Evolutionary conservation across 805 yeast species (phyloP).

Genomic region (Priceomyces castillae): DNA sequence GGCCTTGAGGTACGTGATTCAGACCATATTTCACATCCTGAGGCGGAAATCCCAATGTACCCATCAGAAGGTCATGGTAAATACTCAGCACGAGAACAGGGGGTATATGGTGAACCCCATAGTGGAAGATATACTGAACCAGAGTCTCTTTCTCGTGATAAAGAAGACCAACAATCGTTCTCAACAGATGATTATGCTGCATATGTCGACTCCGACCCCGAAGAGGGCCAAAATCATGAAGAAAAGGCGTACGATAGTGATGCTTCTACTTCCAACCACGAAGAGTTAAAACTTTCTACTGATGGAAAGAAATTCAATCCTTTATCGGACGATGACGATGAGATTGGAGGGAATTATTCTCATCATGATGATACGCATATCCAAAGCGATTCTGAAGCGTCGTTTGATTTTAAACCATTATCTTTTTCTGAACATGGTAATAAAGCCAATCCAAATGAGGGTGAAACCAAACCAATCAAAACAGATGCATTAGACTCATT

Average conservation of each 20-base stretch:
- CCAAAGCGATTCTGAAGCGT: not conserved
- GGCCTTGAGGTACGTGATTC: too few species aligned
- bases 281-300: conserved; percentile 16
- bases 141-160: too few species aligned
- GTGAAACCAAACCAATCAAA: not conserved
- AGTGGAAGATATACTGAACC: too few species aligned
- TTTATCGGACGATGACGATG: conserved; percentile 6
- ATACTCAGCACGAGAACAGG: too few species aligned
- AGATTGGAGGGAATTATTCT: not conserved
- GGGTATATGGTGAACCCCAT: too few species aligned
- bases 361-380: not conserved
- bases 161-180: too few species aligned
- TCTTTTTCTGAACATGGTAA: not conserved
- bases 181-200: too few species aligned
- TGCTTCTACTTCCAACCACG: not conserved
- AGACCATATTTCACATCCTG: too few species aligned
- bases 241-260: not conserved
- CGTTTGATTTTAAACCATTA: not conserved
- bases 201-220: too few species aligned
- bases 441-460: not conserved
- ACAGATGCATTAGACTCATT: conserved; percentile 36
- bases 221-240: too few species aligned
- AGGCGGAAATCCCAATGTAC: too few species aligned
- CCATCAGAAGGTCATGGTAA: too few species aligned
- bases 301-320: conserved; percentile 13